Base-by-base conservation (phyloP, 78 protist species). In the Blattamonas nauphoetae region DNA sequence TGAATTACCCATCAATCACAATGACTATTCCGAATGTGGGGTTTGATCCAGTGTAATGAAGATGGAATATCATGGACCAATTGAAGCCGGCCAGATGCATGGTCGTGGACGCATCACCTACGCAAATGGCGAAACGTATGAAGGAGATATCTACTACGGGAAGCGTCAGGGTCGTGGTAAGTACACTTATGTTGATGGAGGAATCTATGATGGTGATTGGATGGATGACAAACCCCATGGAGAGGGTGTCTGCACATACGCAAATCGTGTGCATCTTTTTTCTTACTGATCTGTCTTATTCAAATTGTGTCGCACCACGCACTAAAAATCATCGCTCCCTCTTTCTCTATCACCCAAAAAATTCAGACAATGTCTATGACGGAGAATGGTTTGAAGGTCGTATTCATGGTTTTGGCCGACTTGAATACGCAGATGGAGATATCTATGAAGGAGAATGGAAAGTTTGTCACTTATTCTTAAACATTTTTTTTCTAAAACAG, bases 51-150 rank as follows among this genome's bases (percentile, higher is more conserved):
- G n/a, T n/a, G n/a, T n/a, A n/a, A n/a, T n/a, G n/a, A n/a, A n/a
- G n/a, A 86, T 85, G 45, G 36, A 81, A 55, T 89, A 89, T 81
- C 71, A 88, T 4, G 92, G 92, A 3, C 83, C 85, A 42, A 90
- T 90, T 38, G 92, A 90, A 43, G 44, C 63, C 5, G 92, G 92
- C 42, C 86, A 44, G 77, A 90, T 90, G 92, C 92, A 91, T 45
- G 91, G 91, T 86, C 78, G 78, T 36, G 90, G 91, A 21, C 46
- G 89, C 0, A 78, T 91, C 0, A 77, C 78, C 38, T 92, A 89
- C 64, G 86, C 90, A 2, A 90, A 89, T 78, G 45, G 44, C 45
- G 89, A 88, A 85, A 63, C 78, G 71, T 89, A 84, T 78, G 91
- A 89, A 43, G 93, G 93, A 3, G 88, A 85, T 46, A 88, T 83